Percentiles rank a stretch among this genome's conserved stretches.
These are phyloP conservation scores for Barnettozyma salicaria DNA, from an alignment of 805 yeast genomes.

Conservation along the genomic window DNA sequence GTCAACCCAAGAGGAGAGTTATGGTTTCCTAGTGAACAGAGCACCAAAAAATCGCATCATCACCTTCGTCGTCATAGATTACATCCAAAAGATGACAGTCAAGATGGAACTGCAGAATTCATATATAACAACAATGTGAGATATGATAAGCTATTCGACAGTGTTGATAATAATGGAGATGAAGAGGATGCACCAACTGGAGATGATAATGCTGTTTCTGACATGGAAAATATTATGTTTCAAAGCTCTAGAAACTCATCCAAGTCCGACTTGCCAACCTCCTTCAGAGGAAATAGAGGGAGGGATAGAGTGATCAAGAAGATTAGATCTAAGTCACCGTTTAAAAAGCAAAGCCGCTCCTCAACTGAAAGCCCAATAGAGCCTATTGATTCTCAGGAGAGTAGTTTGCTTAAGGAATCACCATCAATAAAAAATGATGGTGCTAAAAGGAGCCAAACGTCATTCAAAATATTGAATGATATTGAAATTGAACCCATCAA, in stretches of 20 bases:
- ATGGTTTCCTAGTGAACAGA: constrained; percentile 41
- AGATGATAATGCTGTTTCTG: background rate
- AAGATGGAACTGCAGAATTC: constrained; percentile 4
- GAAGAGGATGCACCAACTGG: constrained; percentile 10
- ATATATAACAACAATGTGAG: constrained; percentile 8
- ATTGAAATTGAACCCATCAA: constrained; percentile 23
- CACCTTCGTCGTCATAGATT: constrained; percentile 11
- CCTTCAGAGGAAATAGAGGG: constrained; percentile 16
- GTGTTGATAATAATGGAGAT: constrained; percentile 6
- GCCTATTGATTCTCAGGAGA: background rate
- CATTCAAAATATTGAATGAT: constrained; percentile 12
- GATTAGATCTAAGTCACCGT: constrained; percentile 25
- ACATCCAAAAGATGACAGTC: constrained; percentile 1
- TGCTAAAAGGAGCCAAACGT: background rate
- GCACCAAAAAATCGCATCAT: constrained; percentile 2
- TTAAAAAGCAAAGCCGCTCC: constrained; percentile 13
- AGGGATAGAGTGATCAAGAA: constrained; percentile 16
- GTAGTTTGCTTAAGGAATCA: too few relatives aligned
- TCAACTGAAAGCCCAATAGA: background rate
- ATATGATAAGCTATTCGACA: constrained; percentile 22
- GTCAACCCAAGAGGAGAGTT: constrained; percentile 38
- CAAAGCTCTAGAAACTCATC: constrained; percentile 8
- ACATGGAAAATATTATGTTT: background rate
- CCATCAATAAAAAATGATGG: constrained; percentile 1
- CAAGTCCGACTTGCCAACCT: constrained; percentile 13